Evolutionary conservation across 176 grass and related monocot genomes (phyloP), one percentile per base, ranked within the genome.

Genomic region (Carex parvula): DNA sequence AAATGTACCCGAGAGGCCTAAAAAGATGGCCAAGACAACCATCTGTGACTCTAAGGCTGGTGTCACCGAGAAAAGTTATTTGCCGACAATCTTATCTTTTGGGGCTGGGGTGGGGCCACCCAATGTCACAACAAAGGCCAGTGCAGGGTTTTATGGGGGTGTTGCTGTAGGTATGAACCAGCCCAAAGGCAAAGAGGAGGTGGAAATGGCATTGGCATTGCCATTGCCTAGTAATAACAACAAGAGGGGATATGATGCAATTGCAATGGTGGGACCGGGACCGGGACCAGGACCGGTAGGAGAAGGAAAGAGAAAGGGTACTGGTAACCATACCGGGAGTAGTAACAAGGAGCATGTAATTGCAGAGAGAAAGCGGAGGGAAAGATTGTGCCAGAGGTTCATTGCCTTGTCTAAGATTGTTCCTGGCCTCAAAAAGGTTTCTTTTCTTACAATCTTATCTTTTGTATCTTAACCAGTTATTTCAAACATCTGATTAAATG

Each of bases 311-410:
- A 83, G 44, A 37, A 61, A 82, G 54, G 32, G 12, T 37, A 39
- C 37, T 39, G 42, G 24, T 68, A 62, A 54, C 22, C 26, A 39
- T 14, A 24, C 12, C 0, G 60, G 63, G 60, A 53, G 93, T 73
- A 53, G 93, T 73, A 97, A 97, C 86, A 88, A 94, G 56, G 94
- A 97, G 35, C 94, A 97, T 80, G 94, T 97, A 84, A 11, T 97
- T 20, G 94, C 94, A 14, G 94, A 97, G 81, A 84, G 94, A 7
- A 92, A 88, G 87, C 85, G 94, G 58, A 91, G 94, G 18, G 94
- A 94, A 80, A 97, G 92, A 89, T 88, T 97, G 69, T 92, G 90
- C 89, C 90, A 97, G 89, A 87, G 90, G 53, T 97, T 97, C 85
- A 97, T 97, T 72, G 94, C 90, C 33, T 89, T 97, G 35, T 94